These are phyloP conservation scores for Daldinia eschscholtzii DNA, from an alignment of 2,329 filamentous ascomycete genomes.

Conservation along the genomic window DNA sequence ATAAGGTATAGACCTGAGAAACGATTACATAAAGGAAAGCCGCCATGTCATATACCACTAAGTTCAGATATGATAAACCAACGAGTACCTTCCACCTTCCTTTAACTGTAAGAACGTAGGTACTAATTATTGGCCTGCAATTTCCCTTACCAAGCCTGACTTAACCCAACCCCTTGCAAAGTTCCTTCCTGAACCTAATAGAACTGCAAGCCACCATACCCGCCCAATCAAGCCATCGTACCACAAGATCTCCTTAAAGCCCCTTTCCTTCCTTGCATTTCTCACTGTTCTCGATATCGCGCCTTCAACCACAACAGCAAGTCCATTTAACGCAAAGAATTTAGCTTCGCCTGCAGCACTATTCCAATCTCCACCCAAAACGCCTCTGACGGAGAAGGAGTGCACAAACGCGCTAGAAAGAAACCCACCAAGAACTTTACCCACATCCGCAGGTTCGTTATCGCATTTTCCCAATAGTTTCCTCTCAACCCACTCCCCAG, in stretches of 20 bases:
- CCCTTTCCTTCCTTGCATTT: slow-evolving; percentile 35
- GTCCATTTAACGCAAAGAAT: slow-evolving; percentile 52
- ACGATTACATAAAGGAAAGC: too few relatives aligned
- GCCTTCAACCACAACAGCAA: slow-evolving; percentile 52
- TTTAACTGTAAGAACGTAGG: background rate
- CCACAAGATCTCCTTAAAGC: slow-evolving; percentile 43
- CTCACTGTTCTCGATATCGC: slow-evolving; percentile 41
- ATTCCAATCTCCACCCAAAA: slow-evolving; percentile 54
- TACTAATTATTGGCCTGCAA: slow-evolving; percentile 13
- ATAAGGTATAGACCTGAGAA: too few relatives aligned
- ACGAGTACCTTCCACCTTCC: too few relatives aligned
- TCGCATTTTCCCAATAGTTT: slow-evolving; percentile 53
- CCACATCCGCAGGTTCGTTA: slow-evolving; percentile 56
- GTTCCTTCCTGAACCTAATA: slow-evolving; percentile 57
- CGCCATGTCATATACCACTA: too few relatives aligned
- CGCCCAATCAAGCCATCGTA: slow-evolving; percentile 54
- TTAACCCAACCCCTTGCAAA: slow-evolving; percentile 60
- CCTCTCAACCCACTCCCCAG: slow-evolving; percentile 58
- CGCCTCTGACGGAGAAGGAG: slow-evolving; percentile 56
- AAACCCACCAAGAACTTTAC: slow-evolving; percentile 59
- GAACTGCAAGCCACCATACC: slow-evolving; percentile 56
- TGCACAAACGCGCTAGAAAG: slow-evolving; percentile 58
- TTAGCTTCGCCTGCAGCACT: slow-evolving; percentile 51
- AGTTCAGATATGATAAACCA: too few relatives aligned
- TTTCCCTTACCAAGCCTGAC: slow-evolving; percentile 54